A percentile compares a stretch with the other conserved stretches of the same genome.
Evolutionary conservation across 2,329 filamentous ascomycete species (phyloP).

Genomic region (Onygenales sp.): DNA sequence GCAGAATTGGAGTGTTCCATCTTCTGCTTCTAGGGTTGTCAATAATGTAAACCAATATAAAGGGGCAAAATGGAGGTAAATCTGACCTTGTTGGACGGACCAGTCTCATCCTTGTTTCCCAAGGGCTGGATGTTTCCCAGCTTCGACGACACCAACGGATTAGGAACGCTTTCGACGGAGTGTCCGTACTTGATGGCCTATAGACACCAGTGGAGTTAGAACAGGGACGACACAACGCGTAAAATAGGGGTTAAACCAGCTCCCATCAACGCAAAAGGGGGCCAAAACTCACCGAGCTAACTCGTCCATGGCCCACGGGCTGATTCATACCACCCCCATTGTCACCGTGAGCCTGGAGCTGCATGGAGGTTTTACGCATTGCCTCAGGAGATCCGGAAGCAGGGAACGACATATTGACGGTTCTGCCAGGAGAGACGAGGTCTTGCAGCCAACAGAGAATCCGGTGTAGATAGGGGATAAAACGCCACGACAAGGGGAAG

Average conservation of each 20-base stretch:
- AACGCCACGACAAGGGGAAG: neutral
- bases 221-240: neutral
- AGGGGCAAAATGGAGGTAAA: neutral
- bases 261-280: neutral
- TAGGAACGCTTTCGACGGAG: slow-evolving; percentile 15
- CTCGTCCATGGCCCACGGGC: slow-evolving; percentile 14
- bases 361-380: slow-evolving; percentile 17
- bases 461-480: too few relatives aligned
- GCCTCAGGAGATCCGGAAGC: slow-evolving; percentile 16
- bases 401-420: slow-evolving; percentile 20
- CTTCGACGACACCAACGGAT: slow-evolving; percentile 25
- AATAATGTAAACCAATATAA: slow-evolving; percentile 16
- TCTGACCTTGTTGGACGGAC: slow-evolving; percentile 29
- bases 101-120: slow-evolving; percentile 16
- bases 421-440: neutral
- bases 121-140: slow-evolving; percentile 23
- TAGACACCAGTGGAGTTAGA: neutral
- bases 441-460: neutral
- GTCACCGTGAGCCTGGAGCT: slow-evolving; percentile 13
- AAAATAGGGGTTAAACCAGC: neutral
- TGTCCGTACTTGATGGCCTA: neutral
- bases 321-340: slow-evolving; percentile 10
- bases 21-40: slow-evolving; percentile 39
- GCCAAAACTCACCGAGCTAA: slow-evolving; percentile 16
- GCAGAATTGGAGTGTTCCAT: slow-evolving; percentile 27